phyloP scores from a whole-genome alignment of 345 rosid species.

The Salix koriyanagi region DNA sequence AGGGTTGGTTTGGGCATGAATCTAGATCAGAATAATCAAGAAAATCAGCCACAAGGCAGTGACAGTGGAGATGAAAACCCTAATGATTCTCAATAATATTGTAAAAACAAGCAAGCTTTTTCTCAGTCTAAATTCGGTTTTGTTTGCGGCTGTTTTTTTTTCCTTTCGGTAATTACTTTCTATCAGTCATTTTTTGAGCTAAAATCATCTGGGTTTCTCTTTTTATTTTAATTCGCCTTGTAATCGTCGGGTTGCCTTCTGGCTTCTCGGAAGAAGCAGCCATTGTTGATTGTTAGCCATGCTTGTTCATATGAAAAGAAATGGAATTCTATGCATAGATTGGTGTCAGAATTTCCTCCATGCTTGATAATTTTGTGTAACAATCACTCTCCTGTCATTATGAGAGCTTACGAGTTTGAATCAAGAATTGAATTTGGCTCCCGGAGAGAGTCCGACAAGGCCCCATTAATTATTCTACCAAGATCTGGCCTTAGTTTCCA shows the following conservation, averaged over 20 bases:
- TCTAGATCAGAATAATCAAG: conserved; percentile 41
- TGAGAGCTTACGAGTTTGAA: not conserved
- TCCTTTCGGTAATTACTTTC: not conserved
- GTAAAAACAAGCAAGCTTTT: not conserved
- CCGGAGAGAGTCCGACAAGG: not conserved
- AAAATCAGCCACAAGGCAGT: conserved; percentile 40
- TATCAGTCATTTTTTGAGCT: not conserved
- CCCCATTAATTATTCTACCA: not conserved
- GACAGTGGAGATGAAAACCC: conserved; percentile 53
- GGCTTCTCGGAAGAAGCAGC: not conserved
- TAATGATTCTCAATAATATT: conserved; percentile 28
- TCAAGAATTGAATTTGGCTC: not conserved
- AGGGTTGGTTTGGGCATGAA: conserved; percentile 56
- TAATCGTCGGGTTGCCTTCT: conserved; percentile 1
- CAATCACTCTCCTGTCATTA: not conserved
- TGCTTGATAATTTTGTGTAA: too few species aligned
- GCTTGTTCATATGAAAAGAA: not conserved
- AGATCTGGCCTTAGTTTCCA: not conserved
- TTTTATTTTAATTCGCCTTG: not conserved
- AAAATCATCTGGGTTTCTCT: not conserved
- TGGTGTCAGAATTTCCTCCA: not conserved
- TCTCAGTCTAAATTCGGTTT: not conserved
- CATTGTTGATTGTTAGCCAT: conserved; percentile 6
- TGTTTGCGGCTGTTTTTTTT: not conserved
- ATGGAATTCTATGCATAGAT: not conserved